Evolutionary conservation across 1,139 yeast species (phyloP).

Genomic region (Nakaseomyces uthaithaninus): DNA sequence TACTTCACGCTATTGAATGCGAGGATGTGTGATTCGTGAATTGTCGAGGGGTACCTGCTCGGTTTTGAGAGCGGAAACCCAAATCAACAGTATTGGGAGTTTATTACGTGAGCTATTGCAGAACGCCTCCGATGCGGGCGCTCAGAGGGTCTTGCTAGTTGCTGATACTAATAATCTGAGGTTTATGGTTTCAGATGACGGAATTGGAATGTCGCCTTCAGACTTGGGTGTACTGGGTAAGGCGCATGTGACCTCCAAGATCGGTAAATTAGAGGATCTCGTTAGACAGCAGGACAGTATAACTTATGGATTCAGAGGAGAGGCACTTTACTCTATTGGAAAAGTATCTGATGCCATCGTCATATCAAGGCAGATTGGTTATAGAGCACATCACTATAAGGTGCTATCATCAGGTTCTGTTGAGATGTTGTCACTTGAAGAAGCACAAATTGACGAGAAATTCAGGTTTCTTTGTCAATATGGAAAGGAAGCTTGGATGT

Average conservation of each 20-base stretch:
- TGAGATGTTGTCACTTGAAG: slow-evolving; percentile 6
- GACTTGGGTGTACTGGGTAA: slow-evolving; percentile 41
- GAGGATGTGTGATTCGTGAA: slow-evolving; percentile 53
- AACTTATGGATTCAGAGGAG: slow-evolving; percentile 40
- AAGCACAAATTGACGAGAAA: not conserved
- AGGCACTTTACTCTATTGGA: slow-evolving; percentile 39
- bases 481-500: not conserved
- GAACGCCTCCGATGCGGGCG: slow-evolving; percentile 49
- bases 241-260: slow-evolving; percentile 43
- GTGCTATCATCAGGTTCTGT: not conserved
- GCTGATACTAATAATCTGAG: slow-evolving; percentile 37
- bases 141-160: slow-evolving; percentile 36
- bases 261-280: slow-evolving; percentile 29
- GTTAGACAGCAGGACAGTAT: not conserved
- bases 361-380: slow-evolving; percentile 32
- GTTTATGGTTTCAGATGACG: slow-evolving; percentile 45
- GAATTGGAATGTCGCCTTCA: slow-evolving; percentile 44
- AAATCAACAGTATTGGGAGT: slow-evolving; percentile 28
- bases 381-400: slow-evolving; percentile 10
- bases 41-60: not conserved
- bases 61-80: slow-evolving; percentile 11
- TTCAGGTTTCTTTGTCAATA: not conserved
- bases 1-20: no score
- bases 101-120: slow-evolving; percentile 37
- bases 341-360: slow-evolving; percentile 34